Evolutionary conservation across 768 basidiomycete species (phyloP), one percentile per base, ranked within the genome.

Genomic region (Strobilomyces dryophilus): DNA sequence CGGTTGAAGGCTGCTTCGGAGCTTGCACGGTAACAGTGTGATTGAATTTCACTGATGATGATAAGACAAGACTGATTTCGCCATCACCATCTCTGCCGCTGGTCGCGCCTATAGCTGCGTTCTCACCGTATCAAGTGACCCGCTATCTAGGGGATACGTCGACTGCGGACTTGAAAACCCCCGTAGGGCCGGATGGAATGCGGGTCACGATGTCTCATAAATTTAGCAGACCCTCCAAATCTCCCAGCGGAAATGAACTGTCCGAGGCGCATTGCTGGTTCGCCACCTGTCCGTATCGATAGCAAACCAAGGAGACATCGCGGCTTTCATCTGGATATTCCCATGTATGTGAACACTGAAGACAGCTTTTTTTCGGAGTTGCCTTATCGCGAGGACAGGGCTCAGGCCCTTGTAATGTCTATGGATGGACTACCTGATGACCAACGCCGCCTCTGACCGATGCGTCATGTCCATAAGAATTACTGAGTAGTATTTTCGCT

Each of bases 1-100:
- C 67, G 60, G 58, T 63, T 81, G 26, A 62, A 58, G 48, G 45
- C 58, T 27, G 66, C 60, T n/a, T 56, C 66, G 52, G 61, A 58
- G 39, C 61, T 69, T 47, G 41, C 50, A 36, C 55, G 54, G 37
- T 34, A 57, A 31, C 37, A 62, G 41, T 40, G 56, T 50, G 55
- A 44, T 59, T 20, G 45, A 61, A 62, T 62, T 57, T 65, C 55
- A 55, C 26, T 54, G 60, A 65, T 49, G 61, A 49, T 57, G 46
- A 47, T 36, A 55, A 53, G 57, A 52, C 29, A 52, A 40, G 44
- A 41, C 47, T 42, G 21, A 45, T 54, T 41, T 43, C 31, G 15
- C 12, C 45, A 50, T 53, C 45, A 44, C 27, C 48, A 43, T 40
- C 34, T 56, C 29, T 42, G 26, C 51, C 45, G 43, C 47, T 39